A percentile compares a stretch with the other conserved stretches of the same genome.
phyloP scores from a whole-genome alignment of 345 rosid genomes.

The Hibiscus trionum region DNA sequence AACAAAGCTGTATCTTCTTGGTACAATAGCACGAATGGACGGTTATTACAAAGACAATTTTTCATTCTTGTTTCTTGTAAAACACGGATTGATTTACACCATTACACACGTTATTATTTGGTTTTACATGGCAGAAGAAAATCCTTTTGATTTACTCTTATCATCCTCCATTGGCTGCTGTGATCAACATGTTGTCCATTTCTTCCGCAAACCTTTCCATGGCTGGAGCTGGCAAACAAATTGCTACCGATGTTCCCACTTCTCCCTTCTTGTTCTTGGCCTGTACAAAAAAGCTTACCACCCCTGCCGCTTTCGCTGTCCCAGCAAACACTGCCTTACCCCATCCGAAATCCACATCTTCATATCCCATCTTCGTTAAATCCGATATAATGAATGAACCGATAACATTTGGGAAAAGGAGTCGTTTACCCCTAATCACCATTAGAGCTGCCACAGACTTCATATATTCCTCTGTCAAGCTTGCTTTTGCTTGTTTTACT shows the following conservation, averaged over 20 bases:
- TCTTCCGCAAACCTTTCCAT: too few relatives aligned
- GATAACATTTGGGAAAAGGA: slow-evolving; percentile 18
- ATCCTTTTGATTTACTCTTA: background rate
- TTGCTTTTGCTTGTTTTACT: background rate
- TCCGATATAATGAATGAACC: slow-evolving; percentile 33
- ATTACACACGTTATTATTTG: too few relatives aligned
- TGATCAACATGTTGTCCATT: too few relatives aligned
- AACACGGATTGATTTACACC: background rate
- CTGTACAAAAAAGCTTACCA: slow-evolving; percentile 24
- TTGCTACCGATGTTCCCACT: background rate
- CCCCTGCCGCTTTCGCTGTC: slow-evolving; percentile 3
- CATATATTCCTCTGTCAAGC: slow-evolving; percentile 17
- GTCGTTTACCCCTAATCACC: slow-evolving; percentile 34
- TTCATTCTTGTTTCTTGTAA: background rate
- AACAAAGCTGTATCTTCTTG: background rate
- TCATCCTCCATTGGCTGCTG: background rate
- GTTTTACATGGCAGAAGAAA: too few relatives aligned
- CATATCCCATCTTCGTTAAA: slow-evolving; percentile 25
- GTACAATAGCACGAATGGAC: background rate
- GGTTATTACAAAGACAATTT: background rate
- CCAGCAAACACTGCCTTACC: slow-evolving; percentile 49
- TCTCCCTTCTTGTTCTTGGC: slow-evolving; percentile 6
- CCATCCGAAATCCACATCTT: slow-evolving; percentile 41
- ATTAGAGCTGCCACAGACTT: slow-evolving; percentile 38
- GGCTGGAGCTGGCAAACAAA: too few relatives aligned